Evolutionary conservation across 73 alveolate genomes (phyloP).

Genomic region (Paramecium caudatum): DNA sequence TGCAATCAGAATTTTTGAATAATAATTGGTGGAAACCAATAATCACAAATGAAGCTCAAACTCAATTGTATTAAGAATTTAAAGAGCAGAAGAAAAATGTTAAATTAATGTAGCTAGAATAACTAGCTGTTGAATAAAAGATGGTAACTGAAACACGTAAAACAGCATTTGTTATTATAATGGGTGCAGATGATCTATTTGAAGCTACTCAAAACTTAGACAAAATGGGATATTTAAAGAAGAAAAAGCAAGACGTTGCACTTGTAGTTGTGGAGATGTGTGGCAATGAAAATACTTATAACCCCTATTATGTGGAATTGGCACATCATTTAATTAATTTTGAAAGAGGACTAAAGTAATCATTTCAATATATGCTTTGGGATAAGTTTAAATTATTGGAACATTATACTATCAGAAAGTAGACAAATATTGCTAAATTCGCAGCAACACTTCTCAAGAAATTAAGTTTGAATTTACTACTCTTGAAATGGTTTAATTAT

Average conservation of each 20-base stretch:
- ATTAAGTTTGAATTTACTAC: neutral
- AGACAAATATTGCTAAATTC: conserved; percentile 15
- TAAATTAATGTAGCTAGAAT: neutral
- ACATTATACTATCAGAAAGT: conserved; percentile 8
- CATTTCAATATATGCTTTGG: conserved; percentile 33
- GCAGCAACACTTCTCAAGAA: neutral
- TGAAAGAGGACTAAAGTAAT: conserved; percentile 14
- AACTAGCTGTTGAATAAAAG: conserved; percentile 52
- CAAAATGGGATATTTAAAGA: conserved; percentile 43
- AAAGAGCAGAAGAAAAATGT: neutral
- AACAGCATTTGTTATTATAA: neutral
- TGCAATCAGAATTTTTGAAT: conserved; percentile 8
- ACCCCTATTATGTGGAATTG: conserved; percentile 46
- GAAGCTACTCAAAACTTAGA: conserved; percentile 48
- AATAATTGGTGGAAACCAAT: conserved; percentile 60
- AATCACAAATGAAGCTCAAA: conserved; percentile 9
- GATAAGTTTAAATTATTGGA: conserved; percentile 55
- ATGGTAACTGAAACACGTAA: conserved; percentile 66
- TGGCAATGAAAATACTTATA: conserved; percentile 56
- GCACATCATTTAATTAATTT: conserved; percentile 21
- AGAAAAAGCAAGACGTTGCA: conserved; percentile 49
- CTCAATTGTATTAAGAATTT: conserved; percentile 47
- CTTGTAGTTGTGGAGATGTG: conserved; percentile 44
- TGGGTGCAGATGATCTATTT: conserved; percentile 68
- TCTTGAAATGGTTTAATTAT: conserved; percentile 45